Evolutionary conservation across 805 yeast genomes (phyloP), one percentile per base, ranked within the genome.

Genomic region (Wickerhamiella alocasiicola): DNA sequence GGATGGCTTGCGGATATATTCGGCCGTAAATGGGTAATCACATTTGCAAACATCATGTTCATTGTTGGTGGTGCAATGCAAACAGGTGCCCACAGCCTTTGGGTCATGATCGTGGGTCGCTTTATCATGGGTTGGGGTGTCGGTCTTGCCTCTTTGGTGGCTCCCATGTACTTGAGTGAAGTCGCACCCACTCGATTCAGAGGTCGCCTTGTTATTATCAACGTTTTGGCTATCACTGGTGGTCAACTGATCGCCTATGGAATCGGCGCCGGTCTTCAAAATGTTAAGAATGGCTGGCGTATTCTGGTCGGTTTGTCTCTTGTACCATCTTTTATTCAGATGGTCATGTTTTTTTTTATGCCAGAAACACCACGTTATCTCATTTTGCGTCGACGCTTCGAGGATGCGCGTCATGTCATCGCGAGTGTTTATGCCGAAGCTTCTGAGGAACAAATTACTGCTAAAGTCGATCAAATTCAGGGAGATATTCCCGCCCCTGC

Each of bases 281-380:
- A 35, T 9, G 39, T 31, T 7, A 50, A 70, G 44, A 78, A 83
- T 53, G 97, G 97, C 40, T 88, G 97, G 97, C 74, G 96, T 60
- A 73, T 84, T 31, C 68, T 84, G 20, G 95, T 91, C 26, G 97
- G 96, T 4, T 63, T 91, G 26, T 80, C 95, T 36, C 72, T 91
- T 66, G 72, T 88, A 21, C 97, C 97, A 11, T 81, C 95, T 5
- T 77, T 70, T 13, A 48, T 76, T 21, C 97, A 88, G 64, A 71
- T 82, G 57, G 65, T 67, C 16, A 70, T 83, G 37, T 87, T 91
- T 57, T 59, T 75, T 53, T 87, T 83, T 64, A 71, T 88, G 60
- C 97, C 98, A 9, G 98, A 88, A 55, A 85, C 97, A 9, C 98
- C 98, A 44, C 74, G 98, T 59, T 88, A 64, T 57, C 76, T 88